These are phyloP conservation scores for Epichloe baconii DNA, from an alignment of 2,329 filamentous ascomycete species.

Conservation along the genomic window DNA sequence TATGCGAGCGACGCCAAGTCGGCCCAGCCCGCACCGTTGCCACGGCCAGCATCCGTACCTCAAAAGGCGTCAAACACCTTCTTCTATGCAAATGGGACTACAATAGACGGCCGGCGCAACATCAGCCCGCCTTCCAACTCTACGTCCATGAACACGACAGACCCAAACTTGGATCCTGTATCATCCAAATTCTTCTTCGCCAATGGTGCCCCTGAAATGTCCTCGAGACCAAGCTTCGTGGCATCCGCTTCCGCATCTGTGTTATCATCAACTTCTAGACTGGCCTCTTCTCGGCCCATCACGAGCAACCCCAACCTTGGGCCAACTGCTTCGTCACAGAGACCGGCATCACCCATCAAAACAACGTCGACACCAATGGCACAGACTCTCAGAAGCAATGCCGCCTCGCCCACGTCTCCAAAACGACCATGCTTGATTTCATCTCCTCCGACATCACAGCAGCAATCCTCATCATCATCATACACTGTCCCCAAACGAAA, in stretches of 20 bases:
- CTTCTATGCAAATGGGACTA: slow-evolving; percentile 41
- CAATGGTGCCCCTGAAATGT: slow-evolving; percentile 45
- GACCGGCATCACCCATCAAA: slow-evolving; percentile 41
- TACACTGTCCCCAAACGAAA: slow-evolving; percentile 23
- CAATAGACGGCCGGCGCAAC: slow-evolving; percentile 25
- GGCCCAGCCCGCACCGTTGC: slow-evolving; percentile 22
- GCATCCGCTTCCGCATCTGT: slow-evolving; percentile 30
- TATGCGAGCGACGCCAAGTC: slow-evolving; percentile 68
- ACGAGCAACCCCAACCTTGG: slow-evolving; percentile 17
- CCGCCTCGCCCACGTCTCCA: slow-evolving; percentile 12
- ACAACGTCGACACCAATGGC: slow-evolving; percentile 12
- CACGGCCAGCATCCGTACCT: slow-evolving; percentile 25
- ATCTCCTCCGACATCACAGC: slow-evolving; percentile 24
- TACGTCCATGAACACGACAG: slow-evolving; percentile 22
- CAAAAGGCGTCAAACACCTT: slow-evolving; percentile 36
- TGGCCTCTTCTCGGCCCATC: slow-evolving; percentile 26
- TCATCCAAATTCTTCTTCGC: slow-evolving; percentile 63
- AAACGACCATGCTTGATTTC: slow-evolving; percentile 18
- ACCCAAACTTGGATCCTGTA: slow-evolving; percentile 24
- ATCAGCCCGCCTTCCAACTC: slow-evolving; percentile 17
- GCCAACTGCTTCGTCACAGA: slow-evolving; percentile 16
- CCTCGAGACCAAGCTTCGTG: slow-evolving; percentile 21
- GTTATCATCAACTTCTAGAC: slow-evolving; percentile 32
- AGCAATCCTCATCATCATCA: slow-evolving; percentile 8
- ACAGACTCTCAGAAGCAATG: slow-evolving; percentile 9